These are phyloP conservation scores for Aspergillus ibericus DNA, from an alignment of 2,329 filamentous ascomycete species.

Conservation along the genomic window DNA sequence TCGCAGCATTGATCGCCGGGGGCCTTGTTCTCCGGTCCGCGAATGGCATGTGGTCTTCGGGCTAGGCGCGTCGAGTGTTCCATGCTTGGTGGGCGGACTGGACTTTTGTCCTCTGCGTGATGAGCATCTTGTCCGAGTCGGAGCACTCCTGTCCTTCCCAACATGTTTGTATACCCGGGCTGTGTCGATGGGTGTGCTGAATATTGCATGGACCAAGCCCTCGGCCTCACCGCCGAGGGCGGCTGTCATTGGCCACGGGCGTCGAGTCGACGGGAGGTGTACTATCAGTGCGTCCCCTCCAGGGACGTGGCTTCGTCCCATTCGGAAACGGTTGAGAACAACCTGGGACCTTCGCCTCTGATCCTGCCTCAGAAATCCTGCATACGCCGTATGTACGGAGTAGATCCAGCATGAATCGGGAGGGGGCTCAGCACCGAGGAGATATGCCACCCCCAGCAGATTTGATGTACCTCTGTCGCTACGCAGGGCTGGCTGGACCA, in stretches of 20 bases:
- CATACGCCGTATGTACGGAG: background rate
- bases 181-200: background rate
- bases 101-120: background rate
- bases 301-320: background rate
- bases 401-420: background rate
- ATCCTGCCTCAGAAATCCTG: background rate
- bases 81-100: background rate
- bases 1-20: background rate
- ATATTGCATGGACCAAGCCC: background rate
- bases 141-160: background rate
- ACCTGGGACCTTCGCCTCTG: background rate
- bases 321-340: background rate
- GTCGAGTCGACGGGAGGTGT: background rate
- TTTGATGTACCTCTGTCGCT: background rate
- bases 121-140: too few relatives aligned
- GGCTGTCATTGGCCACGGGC: background rate
- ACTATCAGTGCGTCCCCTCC: background rate
- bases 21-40: background rate
- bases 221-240: background rate
- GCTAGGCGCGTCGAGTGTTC: background rate
- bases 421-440: background rate
- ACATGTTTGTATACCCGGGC: background rate
- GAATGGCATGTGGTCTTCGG: background rate
- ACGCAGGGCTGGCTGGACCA: background rate
- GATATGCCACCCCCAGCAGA: background rate